phyloP scores from a whole-genome alignment of 1,139 yeast genomes.

The Yamadazyma oceani region DNA sequence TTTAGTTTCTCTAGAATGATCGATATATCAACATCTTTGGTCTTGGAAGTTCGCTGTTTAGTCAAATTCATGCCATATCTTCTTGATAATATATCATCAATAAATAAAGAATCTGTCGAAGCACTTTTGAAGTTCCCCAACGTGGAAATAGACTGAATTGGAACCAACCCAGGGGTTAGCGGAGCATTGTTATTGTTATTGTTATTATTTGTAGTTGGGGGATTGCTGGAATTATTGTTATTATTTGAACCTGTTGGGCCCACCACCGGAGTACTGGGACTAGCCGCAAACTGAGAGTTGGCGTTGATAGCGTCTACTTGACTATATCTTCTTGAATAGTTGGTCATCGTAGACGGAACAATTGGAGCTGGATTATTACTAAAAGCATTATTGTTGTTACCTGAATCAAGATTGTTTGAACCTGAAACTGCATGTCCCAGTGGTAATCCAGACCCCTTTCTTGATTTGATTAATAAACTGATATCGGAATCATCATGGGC shows the following conservation, averaged over 20 bases:
- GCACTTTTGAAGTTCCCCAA: conserved; percentile 33
- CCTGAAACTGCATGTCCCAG: conserved; percentile 1
- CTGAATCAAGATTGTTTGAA: conserved; percentile 5
- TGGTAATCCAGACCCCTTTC: conserved; percentile 20
- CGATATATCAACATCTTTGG: conserved; percentile 14
- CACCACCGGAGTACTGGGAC: conserved; percentile 4
- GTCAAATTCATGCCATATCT: conserved; percentile 23
- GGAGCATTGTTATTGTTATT: conserved; percentile 3
- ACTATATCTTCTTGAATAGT: conserved; percentile 16
- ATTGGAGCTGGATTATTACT: conserved; percentile 4
- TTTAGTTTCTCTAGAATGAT: conserved; percentile 14
- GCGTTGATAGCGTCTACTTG: conserved; percentile 15
- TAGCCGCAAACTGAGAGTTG: conserved; percentile 17
- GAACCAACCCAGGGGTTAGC: conserved; percentile 15
- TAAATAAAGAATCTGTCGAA: conserved; percentile 36
- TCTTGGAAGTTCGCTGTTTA: conserved; percentile 12
- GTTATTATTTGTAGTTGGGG: neutral
- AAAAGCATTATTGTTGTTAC: neutral
- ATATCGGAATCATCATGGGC: conserved; percentile 24
- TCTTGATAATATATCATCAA: conserved; percentile 29
- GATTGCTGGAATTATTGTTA: conserved; percentile 5
- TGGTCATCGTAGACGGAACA: conserved; percentile 7
- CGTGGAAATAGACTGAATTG: conserved; percentile 31
- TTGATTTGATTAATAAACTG: conserved; percentile 23
- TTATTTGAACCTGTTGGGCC: neutral